These are phyloP conservation scores for Phytophthora capsici DNA, from an alignment of 352 stramenopile species.

Conservation along the genomic window DNA sequence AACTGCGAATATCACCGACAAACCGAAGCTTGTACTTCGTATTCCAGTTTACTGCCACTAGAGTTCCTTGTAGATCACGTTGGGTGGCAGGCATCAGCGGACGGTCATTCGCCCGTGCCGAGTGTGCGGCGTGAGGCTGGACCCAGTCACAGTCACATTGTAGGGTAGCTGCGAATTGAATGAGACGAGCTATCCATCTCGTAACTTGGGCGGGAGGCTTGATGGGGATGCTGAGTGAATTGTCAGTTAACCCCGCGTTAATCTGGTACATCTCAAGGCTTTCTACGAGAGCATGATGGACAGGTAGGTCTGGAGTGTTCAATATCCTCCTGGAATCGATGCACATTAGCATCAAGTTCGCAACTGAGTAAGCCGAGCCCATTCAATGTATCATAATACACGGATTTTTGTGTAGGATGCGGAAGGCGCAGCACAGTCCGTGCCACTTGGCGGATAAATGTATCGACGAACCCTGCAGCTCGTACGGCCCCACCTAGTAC, in stretches of 20 bases:
- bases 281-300: conserved; percentile 3
- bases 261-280: not conserved
- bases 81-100: too few relatives aligned
- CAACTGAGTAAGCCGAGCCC: not conserved
- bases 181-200: not conserved
- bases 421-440: not conserved
- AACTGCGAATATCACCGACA: not conserved
- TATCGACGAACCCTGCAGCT: not conserved
- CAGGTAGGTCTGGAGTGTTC: conserved; percentile 9
- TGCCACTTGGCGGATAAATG: conserved; percentile 7
- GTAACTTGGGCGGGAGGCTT: not conserved
- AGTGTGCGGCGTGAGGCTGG: too few relatives aligned
- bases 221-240: not conserved
- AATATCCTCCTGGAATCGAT: not conserved
- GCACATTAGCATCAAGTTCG: conserved; percentile 1
- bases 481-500: not conserved
- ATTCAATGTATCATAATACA: conserved; percentile 2
- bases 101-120: too few relatives aligned
- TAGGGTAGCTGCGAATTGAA: not conserved
- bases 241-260: not conserved
- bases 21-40: not conserved
- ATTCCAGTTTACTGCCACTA: not conserved
- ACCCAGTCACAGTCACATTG: too few relatives aligned
- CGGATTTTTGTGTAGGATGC: not conserved
- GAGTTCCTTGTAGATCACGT: not conserved